Base-by-base conservation (phyloP, 2,329 filamentous ascomycete genomes). In the Cadophora sp. region DNA sequence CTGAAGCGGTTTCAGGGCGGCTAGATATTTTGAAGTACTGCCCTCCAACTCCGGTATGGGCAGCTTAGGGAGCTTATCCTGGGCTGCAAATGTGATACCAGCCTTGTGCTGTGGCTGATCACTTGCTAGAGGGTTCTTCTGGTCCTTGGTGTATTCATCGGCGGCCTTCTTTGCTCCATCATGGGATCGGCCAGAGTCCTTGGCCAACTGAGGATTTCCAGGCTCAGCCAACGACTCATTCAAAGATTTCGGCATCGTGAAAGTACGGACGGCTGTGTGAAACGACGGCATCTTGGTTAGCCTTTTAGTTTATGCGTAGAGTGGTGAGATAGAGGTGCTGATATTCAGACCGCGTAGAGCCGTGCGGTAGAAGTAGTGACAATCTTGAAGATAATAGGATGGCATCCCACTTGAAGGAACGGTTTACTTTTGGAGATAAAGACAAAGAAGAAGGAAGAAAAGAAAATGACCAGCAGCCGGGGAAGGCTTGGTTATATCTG, bases 351-450 rank as follows among this genome's bases (percentile, higher is more conserved):
- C 90, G 84, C 92, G 92, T 82, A 97, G 83, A 78, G 92, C 91
- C 80, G 90, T 96, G 84, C 92, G 92, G 83, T 92, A 96, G 82
- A 97, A 96, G 82, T 96, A 96, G 79, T 96, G 93, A 77, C 92
- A 96, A 80, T 96, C 91, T 84, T 96, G 90, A 66, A 92, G 83
- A 80, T 84, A 96, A 80, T 93, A 95, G 75, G 85, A 80, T 83
- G 91, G 91, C 92, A 96, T 96, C 69, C 72, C 67, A 73, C 64
- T 64, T 39, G 65, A 66, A 62, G 20, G 30, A 41, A 51, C 6
- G 30, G 48, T 47, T 43, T 45, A 20, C n/a, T 56, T 43, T 62
- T 39, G 8, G 36, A 39, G 11, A 59, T 24, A 20, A 33, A 39
- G 33, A 66, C 24, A 20, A 24, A 36, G 20, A 39, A 41, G 36